Percentiles rank a stretch among this genome's conserved stretches.
phyloP scores from a whole-genome alignment of 2,329 filamentous ascomycete species.

The Chalaropsis thielavioides region DNA sequence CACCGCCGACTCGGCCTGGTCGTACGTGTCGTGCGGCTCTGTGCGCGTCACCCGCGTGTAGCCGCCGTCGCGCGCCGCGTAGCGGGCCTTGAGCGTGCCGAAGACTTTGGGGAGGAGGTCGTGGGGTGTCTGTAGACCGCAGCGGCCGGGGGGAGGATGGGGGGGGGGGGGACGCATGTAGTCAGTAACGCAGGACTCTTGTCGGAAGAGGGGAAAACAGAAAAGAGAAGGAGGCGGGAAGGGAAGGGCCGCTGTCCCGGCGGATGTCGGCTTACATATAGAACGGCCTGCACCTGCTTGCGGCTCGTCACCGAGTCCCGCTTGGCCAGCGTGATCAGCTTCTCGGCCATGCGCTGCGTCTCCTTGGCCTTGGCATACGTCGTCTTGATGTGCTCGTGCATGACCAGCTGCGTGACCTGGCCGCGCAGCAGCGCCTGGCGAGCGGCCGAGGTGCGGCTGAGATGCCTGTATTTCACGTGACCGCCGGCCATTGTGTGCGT shows the following conservation, averaged over 20 bases:
- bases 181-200: too few species aligned
- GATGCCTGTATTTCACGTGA: constrained; percentile 72
- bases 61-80: constrained; percentile 64
- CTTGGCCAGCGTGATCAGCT: constrained; percentile 87
- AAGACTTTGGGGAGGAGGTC: constrained; percentile 74
- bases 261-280: constrained; percentile 51
- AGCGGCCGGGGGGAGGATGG: too few species aligned
- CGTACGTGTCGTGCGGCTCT: constrained; percentile 67
- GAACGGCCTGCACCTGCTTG: constrained; percentile 60
- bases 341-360: constrained; percentile 82
- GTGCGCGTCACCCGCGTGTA: constrained; percentile 92
- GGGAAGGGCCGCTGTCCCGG: too few species aligned
- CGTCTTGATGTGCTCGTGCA: constrained; percentile 84
- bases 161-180: too few species aligned
- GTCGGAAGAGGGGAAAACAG: too few species aligned
- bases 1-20: constrained; percentile 80
- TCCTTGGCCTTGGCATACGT: constrained; percentile 97
- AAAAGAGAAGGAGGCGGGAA: too few species aligned
- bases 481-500: constrained; percentile 61
- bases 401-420: constrained; percentile 85
- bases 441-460: constrained; percentile 74
- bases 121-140: constrained; percentile 57
- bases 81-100: constrained; percentile 64
- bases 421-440: constrained; percentile 88
- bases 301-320: constrained; percentile 73